Evolutionary conservation across 768 basidiomycete genomes (phyloP).

Genomic region (Hemileccinum impolitum): DNA sequence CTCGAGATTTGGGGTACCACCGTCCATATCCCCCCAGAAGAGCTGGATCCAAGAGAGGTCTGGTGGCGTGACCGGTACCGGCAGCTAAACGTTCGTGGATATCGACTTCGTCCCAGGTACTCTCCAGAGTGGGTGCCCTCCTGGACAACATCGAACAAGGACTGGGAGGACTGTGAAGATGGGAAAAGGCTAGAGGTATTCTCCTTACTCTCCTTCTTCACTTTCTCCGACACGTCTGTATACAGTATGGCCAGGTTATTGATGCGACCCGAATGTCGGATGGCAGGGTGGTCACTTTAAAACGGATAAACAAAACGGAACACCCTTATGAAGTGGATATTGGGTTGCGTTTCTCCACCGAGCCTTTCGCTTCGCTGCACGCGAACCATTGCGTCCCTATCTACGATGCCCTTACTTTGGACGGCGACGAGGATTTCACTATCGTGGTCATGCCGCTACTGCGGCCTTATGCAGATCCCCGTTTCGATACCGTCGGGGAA

Average conservation of each 20-base stretch:
- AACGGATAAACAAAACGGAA: constrained; percentile 11
- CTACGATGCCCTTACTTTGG: constrained; percentile 20
- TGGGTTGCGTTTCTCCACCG: constrained; percentile 17
- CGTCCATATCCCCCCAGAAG: neutral
- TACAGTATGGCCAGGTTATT: constrained; percentile 5
- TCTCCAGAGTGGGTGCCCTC: constrained; percentile 2
- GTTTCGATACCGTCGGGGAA: constrained; percentile 33
- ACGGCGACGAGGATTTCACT: neutral
- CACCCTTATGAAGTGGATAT: constrained; percentile 27
- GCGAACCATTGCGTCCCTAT: constrained; percentile 36
- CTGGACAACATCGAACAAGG: neutral
- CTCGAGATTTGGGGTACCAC: constrained; percentile 4
- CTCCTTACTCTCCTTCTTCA: neutral
- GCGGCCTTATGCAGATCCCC: neutral
- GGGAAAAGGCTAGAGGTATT: constrained; percentile 2
- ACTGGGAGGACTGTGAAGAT: neutral
- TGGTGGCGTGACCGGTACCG: neutral
- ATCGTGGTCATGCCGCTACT: constrained; percentile 8
- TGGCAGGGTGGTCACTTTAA: constrained; percentile 28
- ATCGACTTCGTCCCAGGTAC: constrained; percentile 3
- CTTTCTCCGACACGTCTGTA: neutral
- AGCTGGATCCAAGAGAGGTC: too few relatives aligned
- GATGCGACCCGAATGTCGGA: constrained; percentile 30
- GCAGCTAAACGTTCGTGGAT: neutral
- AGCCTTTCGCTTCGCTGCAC: neutral